phyloP scores from a whole-genome alignment of 2,329 filamentous ascomycete species.

The Ceratocystis lukuohia region DNA sequence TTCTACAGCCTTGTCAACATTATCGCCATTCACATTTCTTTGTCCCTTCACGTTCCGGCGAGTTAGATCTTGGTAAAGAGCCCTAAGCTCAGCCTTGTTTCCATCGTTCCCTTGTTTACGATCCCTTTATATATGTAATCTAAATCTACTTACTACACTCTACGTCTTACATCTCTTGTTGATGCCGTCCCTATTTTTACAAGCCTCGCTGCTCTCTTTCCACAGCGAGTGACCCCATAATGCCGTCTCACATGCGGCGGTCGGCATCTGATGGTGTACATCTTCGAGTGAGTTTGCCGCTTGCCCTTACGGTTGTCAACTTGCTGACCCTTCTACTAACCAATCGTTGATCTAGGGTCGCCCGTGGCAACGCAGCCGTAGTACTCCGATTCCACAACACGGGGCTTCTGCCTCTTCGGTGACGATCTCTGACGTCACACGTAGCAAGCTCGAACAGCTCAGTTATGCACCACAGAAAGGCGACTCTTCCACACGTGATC shows the following conservation, averaged over 20 bases:
- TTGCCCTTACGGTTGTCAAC: slow-evolving; percentile 24
- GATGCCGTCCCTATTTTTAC: slow-evolving; percentile 22
- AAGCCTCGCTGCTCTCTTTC: slow-evolving; percentile 28
- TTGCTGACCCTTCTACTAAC: not conserved
- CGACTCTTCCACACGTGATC: slow-evolving; percentile 14
- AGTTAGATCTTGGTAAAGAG: not conserved
- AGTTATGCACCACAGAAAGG: slow-evolving; percentile 35
- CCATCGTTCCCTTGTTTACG: not conserved
- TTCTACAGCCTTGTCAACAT: not conserved
- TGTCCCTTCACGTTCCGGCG: not conserved
- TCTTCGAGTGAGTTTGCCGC: slow-evolving; percentile 19
- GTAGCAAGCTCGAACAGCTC: slow-evolving; percentile 45
- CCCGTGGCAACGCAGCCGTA: slow-evolving; percentile 43
- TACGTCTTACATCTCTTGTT: slow-evolving; percentile 6
- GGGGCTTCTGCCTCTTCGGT: not conserved
- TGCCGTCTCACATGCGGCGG: slow-evolving; percentile 13
- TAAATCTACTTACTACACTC: not conserved
- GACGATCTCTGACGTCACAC: slow-evolving; percentile 44
- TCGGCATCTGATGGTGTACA: slow-evolving; percentile 13
- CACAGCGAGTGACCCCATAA: slow-evolving; percentile 27
- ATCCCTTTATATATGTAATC: not conserved
- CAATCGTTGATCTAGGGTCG: slow-evolving; percentile 20
- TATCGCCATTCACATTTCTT: not conserved
- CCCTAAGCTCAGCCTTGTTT: not conserved
- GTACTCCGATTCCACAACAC: slow-evolving; percentile 23